These are phyloP conservation scores for Xylaria curta DNA, from an alignment of 495 filamentous ascomycete genomes.

Conservation along the genomic window DNA sequence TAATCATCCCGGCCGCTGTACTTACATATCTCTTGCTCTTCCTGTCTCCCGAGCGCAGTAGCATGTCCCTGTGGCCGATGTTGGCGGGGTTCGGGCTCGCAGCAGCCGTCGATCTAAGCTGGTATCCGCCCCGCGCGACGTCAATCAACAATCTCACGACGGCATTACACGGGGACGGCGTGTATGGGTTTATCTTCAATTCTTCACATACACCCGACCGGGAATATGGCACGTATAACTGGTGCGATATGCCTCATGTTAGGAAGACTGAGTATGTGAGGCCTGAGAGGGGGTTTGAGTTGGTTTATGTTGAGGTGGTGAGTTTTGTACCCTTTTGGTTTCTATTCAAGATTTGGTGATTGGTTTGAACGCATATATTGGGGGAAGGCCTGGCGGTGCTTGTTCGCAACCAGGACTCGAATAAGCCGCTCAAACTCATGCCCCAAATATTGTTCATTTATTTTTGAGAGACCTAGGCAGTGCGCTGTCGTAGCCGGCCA, in stretches of 20 bases:
- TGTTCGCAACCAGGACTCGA: too few species aligned
- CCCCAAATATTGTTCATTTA: too few species aligned
- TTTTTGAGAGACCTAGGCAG: too few species aligned
- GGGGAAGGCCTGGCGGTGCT: too few species aligned
- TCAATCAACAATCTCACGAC: conserved; percentile 62
- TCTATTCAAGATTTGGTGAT: too few species aligned
- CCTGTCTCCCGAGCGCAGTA: neutral
- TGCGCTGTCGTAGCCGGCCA: too few species aligned
- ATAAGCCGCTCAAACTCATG: too few species aligned
- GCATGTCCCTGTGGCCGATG: neutral
- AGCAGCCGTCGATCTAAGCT: conserved; percentile 42
- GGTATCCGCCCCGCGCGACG: conserved; percentile 64
- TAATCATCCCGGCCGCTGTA: neutral
- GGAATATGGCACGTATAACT: conserved; percentile 67
- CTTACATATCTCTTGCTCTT: neutral
- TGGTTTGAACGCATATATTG: too few species aligned
- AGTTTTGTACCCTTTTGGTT: conserved; percentile 26
- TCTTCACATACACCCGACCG: conserved; percentile 55
- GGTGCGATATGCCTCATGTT: conserved; percentile 82
- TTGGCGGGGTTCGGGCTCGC: neutral
- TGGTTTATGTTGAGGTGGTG: conserved; percentile 72
- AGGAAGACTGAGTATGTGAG: conserved; percentile 60
- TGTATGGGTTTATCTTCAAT: conserved; percentile 71
- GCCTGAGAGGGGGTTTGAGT: conserved; percentile 54
- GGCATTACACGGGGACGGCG: conserved; percentile 57